These are phyloP conservation scores for Westerdykella sp. DNA, from an alignment of 2,329 filamentous ascomycete species.

Conservation along the genomic window DNA sequence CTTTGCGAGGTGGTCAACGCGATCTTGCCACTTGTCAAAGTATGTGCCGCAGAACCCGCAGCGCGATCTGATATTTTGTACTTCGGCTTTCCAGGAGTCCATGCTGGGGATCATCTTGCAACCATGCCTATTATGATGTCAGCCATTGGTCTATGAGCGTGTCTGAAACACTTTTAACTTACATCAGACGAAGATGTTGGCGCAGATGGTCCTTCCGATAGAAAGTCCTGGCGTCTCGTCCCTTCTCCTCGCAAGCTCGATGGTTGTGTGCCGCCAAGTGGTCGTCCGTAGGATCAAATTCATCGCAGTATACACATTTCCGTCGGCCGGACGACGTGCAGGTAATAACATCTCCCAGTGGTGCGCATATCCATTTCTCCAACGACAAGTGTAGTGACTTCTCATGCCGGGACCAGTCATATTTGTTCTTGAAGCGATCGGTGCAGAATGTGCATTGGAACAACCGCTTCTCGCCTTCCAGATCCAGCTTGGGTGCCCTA, in stretches of 20 bases:
- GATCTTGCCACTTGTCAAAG: constrained; percentile 47
- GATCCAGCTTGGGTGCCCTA: constrained; percentile 25
- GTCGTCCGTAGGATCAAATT: constrained; percentile 47
- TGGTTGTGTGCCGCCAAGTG: constrained; percentile 58
- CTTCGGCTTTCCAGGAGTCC: constrained; percentile 59
- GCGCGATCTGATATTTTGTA: constrained; percentile 48
- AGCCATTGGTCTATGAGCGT: not conserved
- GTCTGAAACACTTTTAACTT: constrained; percentile 1
- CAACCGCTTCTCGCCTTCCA: constrained; percentile 17
- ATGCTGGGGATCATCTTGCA: constrained; percentile 56
- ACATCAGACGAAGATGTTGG: constrained; percentile 55
- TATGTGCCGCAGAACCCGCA: constrained; percentile 49
- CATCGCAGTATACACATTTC: constrained; percentile 55
- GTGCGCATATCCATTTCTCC: constrained; percentile 50
- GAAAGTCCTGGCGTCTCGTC: constrained; percentile 56
- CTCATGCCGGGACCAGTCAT: constrained; percentile 39
- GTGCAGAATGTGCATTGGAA: constrained; percentile 39
- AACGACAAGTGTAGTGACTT: constrained; percentile 36
- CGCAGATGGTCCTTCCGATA: constrained; percentile 58
- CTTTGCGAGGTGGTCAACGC: constrained; percentile 48
- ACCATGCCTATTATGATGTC: constrained; percentile 37
- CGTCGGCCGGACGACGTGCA: constrained; percentile 52
- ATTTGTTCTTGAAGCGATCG: constrained; percentile 37
- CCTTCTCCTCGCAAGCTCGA: constrained; percentile 60
- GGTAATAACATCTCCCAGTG: constrained; percentile 51